Base-by-base conservation (phyloP, 768 basidiomycete genomes). In the Leccinum truebloodii region DNA sequence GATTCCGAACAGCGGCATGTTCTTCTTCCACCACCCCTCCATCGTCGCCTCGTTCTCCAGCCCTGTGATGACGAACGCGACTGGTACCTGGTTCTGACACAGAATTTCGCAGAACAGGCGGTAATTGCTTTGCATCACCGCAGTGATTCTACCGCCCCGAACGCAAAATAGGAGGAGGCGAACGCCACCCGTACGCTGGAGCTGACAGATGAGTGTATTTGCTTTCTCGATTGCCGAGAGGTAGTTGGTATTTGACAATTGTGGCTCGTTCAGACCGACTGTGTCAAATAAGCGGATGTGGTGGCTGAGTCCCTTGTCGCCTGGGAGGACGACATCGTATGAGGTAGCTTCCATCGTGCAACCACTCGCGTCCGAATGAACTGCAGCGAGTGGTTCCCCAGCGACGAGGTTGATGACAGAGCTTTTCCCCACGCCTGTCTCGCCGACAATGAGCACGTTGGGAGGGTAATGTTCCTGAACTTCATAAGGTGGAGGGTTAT, bases 391-490 rank as follows among this genome's bases (percentile, higher is more conserved):
- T 9, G 63, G 28, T 3, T 64, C 52, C 9, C 71, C 73, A 26
- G 67, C 65, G 26, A 80, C 63, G 65, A 81, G 70, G 62, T 80
- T 81, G 54, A 80, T 60, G 30, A 80, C 64, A 0, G 77, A 78
- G 60, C 79, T 80, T 61, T 81, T 81, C n/a, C 75, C 71, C 1
- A 50, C 67, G 4, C 71, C 71, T 24, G 71, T 71, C 50, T 73
- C 71, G 3, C 71, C 75, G 20, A 80, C 78, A 28, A 68, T 72
- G n/a, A 72, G 78, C 5, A 62, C 77, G 12, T 80, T 80, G 57
- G 79, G 79, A 52, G 70, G 63, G 48, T 44, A 62, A 35, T 24
- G 61, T 22, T 54, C 58, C 34, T 70, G 69, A 1, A 32, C 10
- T 14, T 64, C 55, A 39, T 71, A 70, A n/a, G 69, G 37, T 30